These are phyloP conservation scores for Populus tremula DNA, from an alignment of 345 rosid genomes.

Conservation along the genomic window DNA sequence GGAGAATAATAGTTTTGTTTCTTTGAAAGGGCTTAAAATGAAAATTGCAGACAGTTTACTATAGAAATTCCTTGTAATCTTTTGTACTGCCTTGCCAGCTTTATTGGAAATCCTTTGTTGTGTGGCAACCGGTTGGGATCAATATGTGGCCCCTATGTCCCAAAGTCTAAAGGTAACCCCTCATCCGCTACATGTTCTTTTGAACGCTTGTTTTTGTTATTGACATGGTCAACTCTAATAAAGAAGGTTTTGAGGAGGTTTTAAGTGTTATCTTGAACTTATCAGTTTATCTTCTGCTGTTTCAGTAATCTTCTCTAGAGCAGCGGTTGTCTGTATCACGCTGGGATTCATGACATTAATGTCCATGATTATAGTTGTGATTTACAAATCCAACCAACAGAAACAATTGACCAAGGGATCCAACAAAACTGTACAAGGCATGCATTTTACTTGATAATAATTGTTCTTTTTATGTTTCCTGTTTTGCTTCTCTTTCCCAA, in stretches of 20 bases:
- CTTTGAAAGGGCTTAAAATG: not conserved
- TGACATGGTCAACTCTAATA: not conserved
- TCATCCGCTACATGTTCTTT: not conserved
- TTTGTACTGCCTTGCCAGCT: conserved; percentile 37
- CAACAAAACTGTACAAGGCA: conserved; percentile 43
- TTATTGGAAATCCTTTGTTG: conserved; percentile 69
- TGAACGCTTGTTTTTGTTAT: no score
- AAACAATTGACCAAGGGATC: conserved; percentile 28
- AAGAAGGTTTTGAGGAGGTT: not conserved
- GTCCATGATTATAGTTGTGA: conserved; percentile 42
- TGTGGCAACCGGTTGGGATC: conserved; percentile 88
- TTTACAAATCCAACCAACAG: conserved; percentile 62
- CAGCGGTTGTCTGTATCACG: conserved; percentile 57
- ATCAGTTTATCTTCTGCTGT: not conserved
- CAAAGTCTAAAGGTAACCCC: conserved; percentile 53
- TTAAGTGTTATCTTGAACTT: not conserved
- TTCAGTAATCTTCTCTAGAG: conserved; percentile 51
- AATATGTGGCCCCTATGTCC: conserved; percentile 50
- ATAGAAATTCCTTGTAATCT: not conserved
- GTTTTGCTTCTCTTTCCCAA: not conserved
- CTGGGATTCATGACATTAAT: conserved; percentile 55
- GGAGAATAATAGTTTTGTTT: not conserved
- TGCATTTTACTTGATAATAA: not conserved
- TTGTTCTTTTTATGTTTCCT: not conserved
- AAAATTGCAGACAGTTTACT: not conserved